These are phyloP conservation scores for Xanthoceras sorbifolium DNA, from an alignment of 345 rosid species.

Conservation along the genomic window DNA sequence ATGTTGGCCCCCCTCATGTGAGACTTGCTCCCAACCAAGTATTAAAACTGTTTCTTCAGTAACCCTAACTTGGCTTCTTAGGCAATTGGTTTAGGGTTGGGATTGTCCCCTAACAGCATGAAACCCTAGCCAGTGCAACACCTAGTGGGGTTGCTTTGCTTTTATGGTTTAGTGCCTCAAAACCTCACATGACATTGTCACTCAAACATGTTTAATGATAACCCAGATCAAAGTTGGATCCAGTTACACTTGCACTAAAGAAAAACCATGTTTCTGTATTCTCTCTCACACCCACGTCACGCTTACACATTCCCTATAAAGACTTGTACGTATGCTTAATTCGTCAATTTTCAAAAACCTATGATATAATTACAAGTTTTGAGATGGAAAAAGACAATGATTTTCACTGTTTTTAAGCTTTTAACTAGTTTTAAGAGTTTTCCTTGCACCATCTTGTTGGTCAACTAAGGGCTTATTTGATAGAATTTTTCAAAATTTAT, in stretches of 20 bases:
- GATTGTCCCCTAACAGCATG: not conserved
- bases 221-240: too few relatives aligned
- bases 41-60: not conserved
- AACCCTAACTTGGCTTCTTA: not conserved
- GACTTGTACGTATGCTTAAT: not conserved
- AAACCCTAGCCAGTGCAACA: not conserved
- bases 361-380: too few relatives aligned
- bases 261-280: too few relatives aligned
- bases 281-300: not conserved
- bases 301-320: not conserved
- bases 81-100: not conserved
- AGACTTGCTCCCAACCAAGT: not conserved
- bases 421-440: too few relatives aligned
- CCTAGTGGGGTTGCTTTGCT: not conserved
- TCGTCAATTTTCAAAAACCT: too few relatives aligned
- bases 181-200: not conserved
- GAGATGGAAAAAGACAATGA: too few relatives aligned
- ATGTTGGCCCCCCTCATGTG: constrained; percentile 7
- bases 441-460: too few relatives aligned
- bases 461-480: too few relatives aligned
- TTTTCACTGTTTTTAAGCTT: too few relatives aligned
- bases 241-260: too few relatives aligned
- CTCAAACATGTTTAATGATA: not conserved
- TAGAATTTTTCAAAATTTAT: too few relatives aligned
- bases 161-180: not conserved